Evolutionary conservation across 2,329 filamentous ascomycete genomes (phyloP).

Genomic region (Stagonosporopsis vannaccii): DNA sequence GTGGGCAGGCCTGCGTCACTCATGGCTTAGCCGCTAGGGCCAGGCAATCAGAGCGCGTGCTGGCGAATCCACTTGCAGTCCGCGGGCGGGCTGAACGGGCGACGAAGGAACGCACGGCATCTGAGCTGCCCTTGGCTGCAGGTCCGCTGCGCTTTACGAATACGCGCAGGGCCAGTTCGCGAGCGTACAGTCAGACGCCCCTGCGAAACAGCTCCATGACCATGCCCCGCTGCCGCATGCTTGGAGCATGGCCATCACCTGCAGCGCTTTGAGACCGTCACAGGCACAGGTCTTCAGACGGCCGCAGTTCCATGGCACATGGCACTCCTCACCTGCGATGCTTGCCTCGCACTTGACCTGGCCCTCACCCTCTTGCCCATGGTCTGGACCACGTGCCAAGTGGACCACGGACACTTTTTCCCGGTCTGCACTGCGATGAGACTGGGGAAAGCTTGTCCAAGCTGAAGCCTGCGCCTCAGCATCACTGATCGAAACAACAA

Average conservation of each 20-base stretch:
- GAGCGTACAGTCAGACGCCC: background rate
- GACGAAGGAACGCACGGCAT: conserved; percentile 20
- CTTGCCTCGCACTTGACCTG: conserved; percentile 13
- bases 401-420: conserved; percentile 6
- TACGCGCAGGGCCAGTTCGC: background rate
- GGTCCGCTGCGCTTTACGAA: background rate
- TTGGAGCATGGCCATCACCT: background rate
- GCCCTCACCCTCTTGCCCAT: background rate
- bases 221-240: background rate
- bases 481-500: background rate
- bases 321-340: background rate
- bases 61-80: conserved; percentile 8
- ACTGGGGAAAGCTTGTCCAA: conserved; percentile 3
- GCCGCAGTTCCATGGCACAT: conserved; percentile 11
- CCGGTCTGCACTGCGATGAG: background rate
- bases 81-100: conserved; percentile 11
- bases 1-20: conserved; percentile 27
- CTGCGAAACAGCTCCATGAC: background rate
- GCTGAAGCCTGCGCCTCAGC: background rate
- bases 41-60: conserved; percentile 17
- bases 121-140: conserved; percentile 14
- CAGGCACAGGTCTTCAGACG: conserved; percentile 8
- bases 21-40: conserved; percentile 28
- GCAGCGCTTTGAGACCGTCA: conserved; percentile 4
- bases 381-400: conserved; percentile 16